phyloP scores from a whole-genome alignment of 768 basidiomycete species.

The Serendipita indica region DNA sequence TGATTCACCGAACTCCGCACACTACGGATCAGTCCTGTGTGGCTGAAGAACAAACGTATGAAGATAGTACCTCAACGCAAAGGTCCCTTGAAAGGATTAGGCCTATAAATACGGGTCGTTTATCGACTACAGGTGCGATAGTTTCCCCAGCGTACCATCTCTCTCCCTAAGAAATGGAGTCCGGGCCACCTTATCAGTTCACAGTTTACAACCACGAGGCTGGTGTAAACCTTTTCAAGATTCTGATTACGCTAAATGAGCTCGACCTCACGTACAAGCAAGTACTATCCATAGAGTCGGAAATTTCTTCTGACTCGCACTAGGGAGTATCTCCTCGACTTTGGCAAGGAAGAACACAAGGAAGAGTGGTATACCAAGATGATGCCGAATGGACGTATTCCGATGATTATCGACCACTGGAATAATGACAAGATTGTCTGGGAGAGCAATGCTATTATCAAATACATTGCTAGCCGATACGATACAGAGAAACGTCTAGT shows the following conservation, averaged over 20 bases:
- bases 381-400: slow-evolving; percentile 14
- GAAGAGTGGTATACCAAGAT: neutral
- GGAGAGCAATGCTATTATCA: slow-evolving; percentile 15
- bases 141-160: too few relatives aligned
- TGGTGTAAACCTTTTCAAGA: slow-evolving; percentile 13
- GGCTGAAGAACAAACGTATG: too few relatives aligned
- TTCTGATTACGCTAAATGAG: slow-evolving; percentile 14
- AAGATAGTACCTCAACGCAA: too few relatives aligned
- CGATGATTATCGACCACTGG: slow-evolving; percentile 14
- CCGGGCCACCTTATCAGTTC: slow-evolving; percentile 11
- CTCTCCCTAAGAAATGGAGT: too few relatives aligned
- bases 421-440: slow-evolving; percentile 14
- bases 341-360: slow-evolving; percentile 15
- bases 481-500: slow-evolving; percentile 15
- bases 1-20: too few relatives aligned
- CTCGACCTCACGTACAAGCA: slow-evolving; percentile 16
- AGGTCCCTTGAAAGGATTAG: too few relatives aligned
- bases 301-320: neutral
- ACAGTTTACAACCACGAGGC: slow-evolving; percentile 15
- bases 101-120: too few relatives aligned
- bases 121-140: too few relatives aligned
- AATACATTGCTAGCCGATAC: slow-evolving; percentile 15
- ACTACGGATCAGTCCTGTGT: too few relatives aligned
- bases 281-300: slow-evolving; percentile 4
- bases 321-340: slow-evolving; percentile 12